These are phyloP conservation scores for Pneumocystis wakefieldiae DNA, from an alignment of 1,139 yeast genomes.

Conservation along the genomic window DNA sequence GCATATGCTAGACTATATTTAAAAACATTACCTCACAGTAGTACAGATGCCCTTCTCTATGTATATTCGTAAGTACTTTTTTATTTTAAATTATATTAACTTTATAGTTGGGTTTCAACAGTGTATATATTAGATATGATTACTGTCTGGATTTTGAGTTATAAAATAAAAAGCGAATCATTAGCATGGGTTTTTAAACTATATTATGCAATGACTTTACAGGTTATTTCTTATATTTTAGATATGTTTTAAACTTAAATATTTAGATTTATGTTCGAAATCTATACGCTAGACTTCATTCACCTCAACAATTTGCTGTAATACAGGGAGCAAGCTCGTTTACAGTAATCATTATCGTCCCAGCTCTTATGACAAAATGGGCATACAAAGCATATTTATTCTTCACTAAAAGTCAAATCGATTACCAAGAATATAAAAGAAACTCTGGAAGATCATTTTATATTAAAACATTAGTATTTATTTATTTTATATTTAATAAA, in stretches of 20 bases:
- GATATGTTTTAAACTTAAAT: not conserved
- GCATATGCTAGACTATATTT: constrained; percentile 12
- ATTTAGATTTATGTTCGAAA: constrained; percentile 12
- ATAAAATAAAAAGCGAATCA: constrained; percentile 9
- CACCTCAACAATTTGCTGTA: constrained; percentile 14
- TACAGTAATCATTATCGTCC: constrained; percentile 10
- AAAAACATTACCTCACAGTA: constrained; percentile 11
- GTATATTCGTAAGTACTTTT: constrained; percentile 10
- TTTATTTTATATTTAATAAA: not conserved
- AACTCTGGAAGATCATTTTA: constrained; percentile 12
- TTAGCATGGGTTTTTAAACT: constrained; percentile 10
- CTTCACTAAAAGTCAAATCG: constrained; percentile 2
- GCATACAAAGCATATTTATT: constrained; percentile 2
- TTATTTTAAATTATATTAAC: constrained; percentile 1
- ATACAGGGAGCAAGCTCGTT: constrained; percentile 12
- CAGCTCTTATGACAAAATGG: constrained; percentile 9
- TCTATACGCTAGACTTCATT: constrained; percentile 12
- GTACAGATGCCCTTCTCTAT: constrained; percentile 11
- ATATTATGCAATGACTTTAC: constrained; percentile 11
- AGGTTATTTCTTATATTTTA: not conserved
- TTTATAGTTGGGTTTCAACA: constrained; percentile 4
- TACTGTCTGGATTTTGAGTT: constrained; percentile 9
- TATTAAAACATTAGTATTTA: constrained; percentile 9
- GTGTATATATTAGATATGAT: constrained; percentile 10
- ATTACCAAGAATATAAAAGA: constrained; percentile 6